Conservation (phyloP, 305 asterid genomes). For the Fraxinus greggii region DNA sequence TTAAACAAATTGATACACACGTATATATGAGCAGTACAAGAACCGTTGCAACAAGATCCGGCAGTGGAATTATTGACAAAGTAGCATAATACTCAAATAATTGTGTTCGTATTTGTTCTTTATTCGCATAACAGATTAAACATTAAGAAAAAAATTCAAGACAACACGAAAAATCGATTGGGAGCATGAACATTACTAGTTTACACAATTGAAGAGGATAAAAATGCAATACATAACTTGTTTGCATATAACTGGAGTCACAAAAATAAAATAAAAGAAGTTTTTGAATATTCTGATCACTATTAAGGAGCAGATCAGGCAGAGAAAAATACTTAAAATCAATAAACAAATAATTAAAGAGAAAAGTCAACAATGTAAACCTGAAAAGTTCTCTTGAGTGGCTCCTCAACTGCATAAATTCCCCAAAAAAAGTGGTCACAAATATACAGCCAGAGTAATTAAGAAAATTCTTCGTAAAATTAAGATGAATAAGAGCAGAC, state of each 20-base stretch:
- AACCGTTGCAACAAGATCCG: constrained; percentile 25
- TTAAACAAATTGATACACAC: background rate
- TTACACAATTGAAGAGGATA: background rate
- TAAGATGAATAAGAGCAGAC: background rate
- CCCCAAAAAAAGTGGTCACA: constrained; percentile 10
- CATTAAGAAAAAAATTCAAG: background rate
- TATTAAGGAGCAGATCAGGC: constrained; percentile 31
- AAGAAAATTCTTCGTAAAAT: background rate
- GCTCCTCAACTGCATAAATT: constrained; percentile 59
- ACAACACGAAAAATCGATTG: background rate
- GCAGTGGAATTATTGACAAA: constrained; percentile 8
- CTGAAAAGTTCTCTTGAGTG: constrained; percentile 58
- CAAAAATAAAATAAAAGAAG: constrained; percentile 6
- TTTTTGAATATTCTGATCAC: constrained; percentile 1
- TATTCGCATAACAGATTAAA: background rate
- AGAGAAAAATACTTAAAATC: background rate
- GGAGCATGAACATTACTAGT: background rate
- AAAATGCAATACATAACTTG: background rate
- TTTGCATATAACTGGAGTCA: background rate
- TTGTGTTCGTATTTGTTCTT: background rate
- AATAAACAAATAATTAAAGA: background rate
- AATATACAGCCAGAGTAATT: background rate
- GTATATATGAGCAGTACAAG: constrained; percentile 13
- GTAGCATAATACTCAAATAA: background rate
- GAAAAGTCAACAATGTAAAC: constrained; percentile 30